phyloP scores from a whole-genome alignment of 495 filamentous ascomycete genomes.

The Penicillium mononematosum region DNA sequence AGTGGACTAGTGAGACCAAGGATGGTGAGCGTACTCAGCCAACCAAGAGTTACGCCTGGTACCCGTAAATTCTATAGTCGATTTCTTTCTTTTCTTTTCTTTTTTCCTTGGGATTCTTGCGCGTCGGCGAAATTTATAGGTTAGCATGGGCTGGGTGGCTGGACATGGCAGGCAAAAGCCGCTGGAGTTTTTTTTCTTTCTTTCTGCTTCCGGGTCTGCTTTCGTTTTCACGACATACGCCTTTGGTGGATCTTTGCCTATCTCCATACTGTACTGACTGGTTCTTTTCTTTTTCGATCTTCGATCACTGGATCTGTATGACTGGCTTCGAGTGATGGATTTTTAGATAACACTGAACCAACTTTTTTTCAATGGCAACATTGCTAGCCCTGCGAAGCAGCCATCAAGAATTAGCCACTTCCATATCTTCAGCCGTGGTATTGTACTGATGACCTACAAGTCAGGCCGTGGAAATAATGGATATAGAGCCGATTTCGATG shows the following conservation, averaged over 20 bases:
- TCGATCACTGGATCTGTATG: not conserved
- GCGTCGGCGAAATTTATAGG: constrained; percentile 12
- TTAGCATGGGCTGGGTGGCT: constrained; percentile 20
- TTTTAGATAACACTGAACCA: constrained; percentile 1
- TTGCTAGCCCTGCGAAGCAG: too few relatives aligned
- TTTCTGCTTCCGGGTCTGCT: constrained; percentile 5
- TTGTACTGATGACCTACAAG: not conserved
- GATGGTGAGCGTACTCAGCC: constrained; percentile 49
- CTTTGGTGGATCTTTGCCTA: not conserved
- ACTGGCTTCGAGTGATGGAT: not conserved
- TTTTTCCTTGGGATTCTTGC: constrained; percentile 6
- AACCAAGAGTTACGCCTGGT: constrained; percentile 53
- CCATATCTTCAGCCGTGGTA: too few relatives aligned
- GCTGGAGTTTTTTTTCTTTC: constrained; percentile 13
- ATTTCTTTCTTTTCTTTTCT: constrained; percentile 10
- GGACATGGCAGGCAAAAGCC: constrained; percentile 18
- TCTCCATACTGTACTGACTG: constrained; percentile 5
- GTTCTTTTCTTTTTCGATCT: not conserved
- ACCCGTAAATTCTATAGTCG: constrained; percentile 27
- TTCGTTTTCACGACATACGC: not conserved
- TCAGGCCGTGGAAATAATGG: too few relatives aligned
- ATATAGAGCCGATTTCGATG: too few relatives aligned
- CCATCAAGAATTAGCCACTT: too few relatives aligned
- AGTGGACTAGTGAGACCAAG: constrained; percentile 63
- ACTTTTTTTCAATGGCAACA: not conserved